phyloP scores from a whole-genome alignment of 352 stramenopile species.

The Phytophthora litchii region DNA sequence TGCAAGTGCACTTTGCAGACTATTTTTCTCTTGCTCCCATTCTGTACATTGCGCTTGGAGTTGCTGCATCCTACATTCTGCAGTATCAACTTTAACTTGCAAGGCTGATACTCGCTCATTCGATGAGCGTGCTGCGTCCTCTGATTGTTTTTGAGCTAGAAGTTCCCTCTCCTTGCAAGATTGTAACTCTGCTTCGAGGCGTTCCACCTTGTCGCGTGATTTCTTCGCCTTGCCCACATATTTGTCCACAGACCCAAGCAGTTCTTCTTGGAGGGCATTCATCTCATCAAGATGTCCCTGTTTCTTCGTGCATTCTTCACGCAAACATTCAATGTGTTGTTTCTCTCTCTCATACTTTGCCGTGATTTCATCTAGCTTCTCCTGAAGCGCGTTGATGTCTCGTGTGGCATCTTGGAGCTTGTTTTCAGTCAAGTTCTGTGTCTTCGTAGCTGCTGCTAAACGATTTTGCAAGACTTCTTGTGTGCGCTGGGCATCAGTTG shows the following conservation, averaged over 20 bases:
- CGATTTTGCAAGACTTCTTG: slow-evolving; percentile 32
- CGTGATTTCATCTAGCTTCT: slow-evolving; percentile 16
- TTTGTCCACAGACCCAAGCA: slow-evolving; percentile 64
- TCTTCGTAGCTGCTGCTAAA: slow-evolving; percentile 28
- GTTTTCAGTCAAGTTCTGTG: slow-evolving; percentile 27
- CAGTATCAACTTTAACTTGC: slow-evolving; percentile 8
- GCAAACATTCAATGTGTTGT: slow-evolving; percentile 13
- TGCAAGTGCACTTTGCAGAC: slow-evolving; percentile 27
- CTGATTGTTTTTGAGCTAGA: slow-evolving; percentile 5
- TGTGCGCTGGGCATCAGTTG: slow-evolving; percentile 14
- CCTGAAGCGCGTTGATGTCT: slow-evolving; percentile 20
- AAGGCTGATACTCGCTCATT: slow-evolving; percentile 12
- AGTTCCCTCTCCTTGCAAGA: slow-evolving; percentile 10
- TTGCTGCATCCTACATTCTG: slow-evolving; percentile 11
- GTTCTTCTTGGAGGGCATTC: slow-evolving; percentile 69
- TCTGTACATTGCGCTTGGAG: slow-evolving; percentile 12
- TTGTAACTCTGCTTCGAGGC: slow-evolving; percentile 35
- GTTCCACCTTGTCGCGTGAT: slow-evolving; percentile 29
- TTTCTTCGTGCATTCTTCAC: slow-evolving; percentile 27
- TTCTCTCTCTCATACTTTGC: slow-evolving; percentile 29
- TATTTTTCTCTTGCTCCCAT: slow-evolving; percentile 17
- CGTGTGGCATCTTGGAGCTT: slow-evolving; percentile 36
- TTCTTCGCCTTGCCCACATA: slow-evolving; percentile 41
- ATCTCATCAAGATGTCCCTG: slow-evolving; percentile 60
- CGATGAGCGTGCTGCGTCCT: slow-evolving; percentile 21